Evolutionary conservation across 768 basidiomycete species (phyloP).

Genomic region (Russula griseocarnosa): DNA sequence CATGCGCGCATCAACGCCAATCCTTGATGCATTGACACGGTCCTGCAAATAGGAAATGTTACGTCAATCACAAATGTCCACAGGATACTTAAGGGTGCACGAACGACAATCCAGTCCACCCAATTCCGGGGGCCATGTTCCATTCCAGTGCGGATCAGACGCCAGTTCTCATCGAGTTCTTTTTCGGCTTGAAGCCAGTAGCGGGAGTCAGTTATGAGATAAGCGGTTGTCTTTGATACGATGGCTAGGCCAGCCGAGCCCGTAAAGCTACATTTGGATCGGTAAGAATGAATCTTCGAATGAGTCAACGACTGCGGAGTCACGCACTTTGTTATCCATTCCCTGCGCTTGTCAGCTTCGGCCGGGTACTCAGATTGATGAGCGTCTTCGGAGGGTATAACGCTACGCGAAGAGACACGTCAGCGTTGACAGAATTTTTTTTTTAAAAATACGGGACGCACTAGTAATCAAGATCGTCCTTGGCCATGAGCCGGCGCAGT

Average conservation of each 20-base stretch:
- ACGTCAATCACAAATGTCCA: constrained; percentile 6
- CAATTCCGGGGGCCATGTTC: constrained; percentile 59
- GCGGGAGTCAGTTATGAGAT: constrained; percentile 73
- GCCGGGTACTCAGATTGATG: constrained; percentile 83
- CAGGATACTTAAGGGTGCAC: not conserved
- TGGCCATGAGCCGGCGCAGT: constrained; percentile 28
- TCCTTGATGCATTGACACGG: constrained; percentile 43
- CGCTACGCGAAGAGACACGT: constrained; percentile 38
- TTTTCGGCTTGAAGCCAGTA: constrained; percentile 78
- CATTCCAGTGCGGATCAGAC: constrained; percentile 54
- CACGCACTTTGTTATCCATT: constrained; percentile 72
- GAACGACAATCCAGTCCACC: constrained; percentile 62
- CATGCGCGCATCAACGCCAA: constrained; percentile 86
- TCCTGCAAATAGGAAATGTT: constrained; percentile 35
- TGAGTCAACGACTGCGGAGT: constrained; percentile 1
- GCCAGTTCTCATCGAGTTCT: constrained; percentile 76
- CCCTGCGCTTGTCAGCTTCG: constrained; percentile 66
- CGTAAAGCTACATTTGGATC: constrained; percentile 44
- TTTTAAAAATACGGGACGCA: constrained; percentile 6
- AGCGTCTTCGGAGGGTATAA: constrained; percentile 76
- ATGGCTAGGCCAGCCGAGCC: constrained; percentile 71
- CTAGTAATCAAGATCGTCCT: constrained; percentile 29
- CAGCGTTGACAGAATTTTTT: not conserved
- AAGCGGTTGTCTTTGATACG: constrained; percentile 60
- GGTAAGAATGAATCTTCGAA: not conserved